Base-by-base conservation (phyloP, 352 stramenopile genomes). In the Phytophthora foliorum region DNA sequence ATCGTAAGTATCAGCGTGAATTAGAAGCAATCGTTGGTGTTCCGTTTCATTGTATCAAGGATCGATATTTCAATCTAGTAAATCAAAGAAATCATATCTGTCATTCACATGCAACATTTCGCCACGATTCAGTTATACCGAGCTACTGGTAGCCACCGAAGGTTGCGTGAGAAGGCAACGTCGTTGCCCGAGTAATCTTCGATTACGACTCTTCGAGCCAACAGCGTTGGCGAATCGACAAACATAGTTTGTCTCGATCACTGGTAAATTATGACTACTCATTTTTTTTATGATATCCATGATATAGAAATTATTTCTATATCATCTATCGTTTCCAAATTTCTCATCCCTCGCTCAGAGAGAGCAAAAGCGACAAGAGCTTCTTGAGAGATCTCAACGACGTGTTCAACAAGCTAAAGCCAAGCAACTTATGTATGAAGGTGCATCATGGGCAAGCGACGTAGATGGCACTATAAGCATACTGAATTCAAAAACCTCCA, bases 21-120 rank as follows among this genome's bases (percentile, higher is more conserved):
- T 54, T 63, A 17, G 34, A 58, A 58, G 22, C 2, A 16, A 46
- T 58, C 24, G 57, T 62, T 36, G 42, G 42, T 36, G 22, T 68
- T 45, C 42, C 60, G 29, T 68, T 62, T 48, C 42, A 62, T 44
- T 51, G 21, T n/a, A 57, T 68, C 24, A 54, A 57, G n/a, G 21
- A 57, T 61, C 38, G 31, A n/a, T 61, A 61, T 55, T 27, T 61
- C 10, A 57, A 60, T 50, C 21, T 61, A 21, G n/a, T 65, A 32
- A 65, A 54, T 44, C 25, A 57, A n/a, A 6, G 48, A 3, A 58
- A 58, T 39, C 13, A 38, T 58, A 54, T 57, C 21, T 51, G 32
- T 46, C 58, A 58, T 27, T n/a, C 27, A 24, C 14, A 34, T 22
- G 16, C 14, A 56, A 21, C 45, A 19, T 60, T 51, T 51, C 6